Evolutionary conservation across 2,329 filamentous ascomycete genomes (phyloP).

Genomic region (Gliomastix tumulicola): DNA sequence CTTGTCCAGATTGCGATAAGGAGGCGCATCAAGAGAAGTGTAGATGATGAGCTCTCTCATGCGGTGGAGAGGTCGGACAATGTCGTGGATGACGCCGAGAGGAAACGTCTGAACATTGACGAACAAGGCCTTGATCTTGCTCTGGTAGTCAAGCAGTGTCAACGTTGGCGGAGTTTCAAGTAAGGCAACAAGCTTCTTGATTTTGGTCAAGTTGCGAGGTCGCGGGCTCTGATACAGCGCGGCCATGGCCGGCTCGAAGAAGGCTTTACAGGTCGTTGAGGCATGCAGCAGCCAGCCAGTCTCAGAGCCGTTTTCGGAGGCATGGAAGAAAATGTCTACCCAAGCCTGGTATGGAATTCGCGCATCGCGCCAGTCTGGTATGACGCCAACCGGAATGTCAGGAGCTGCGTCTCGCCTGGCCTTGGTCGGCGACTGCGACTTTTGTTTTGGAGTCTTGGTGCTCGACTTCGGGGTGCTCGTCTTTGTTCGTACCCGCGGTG

Average conservation of each 20-base stretch:
- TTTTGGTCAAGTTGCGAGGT: constrained; percentile 40
- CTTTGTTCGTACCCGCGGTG: no score
- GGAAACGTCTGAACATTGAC: constrained; percentile 63
- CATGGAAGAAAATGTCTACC: constrained; percentile 61
- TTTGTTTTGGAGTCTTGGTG: constrained; percentile 1
- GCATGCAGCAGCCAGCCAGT: constrained; percentile 59
- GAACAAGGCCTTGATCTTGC: constrained; percentile 63
- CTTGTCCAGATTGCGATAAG: constrained; percentile 51
- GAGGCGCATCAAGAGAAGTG: constrained; percentile 61
- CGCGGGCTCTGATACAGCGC: constrained; percentile 66
- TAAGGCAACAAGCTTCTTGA: constrained; percentile 37
- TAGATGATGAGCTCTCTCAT: constrained; percentile 66
- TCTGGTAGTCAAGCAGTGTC: constrained; percentile 56
- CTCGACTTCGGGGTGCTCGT: no score
- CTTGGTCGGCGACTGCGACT: background rate
- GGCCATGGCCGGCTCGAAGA: constrained; percentile 66
- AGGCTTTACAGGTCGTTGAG: constrained; percentile 55
- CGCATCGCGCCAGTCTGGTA: constrained; percentile 46
- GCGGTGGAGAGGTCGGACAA: constrained; percentile 60
- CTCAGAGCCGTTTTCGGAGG: constrained; percentile 42
- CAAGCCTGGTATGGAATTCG: constrained; percentile 62
- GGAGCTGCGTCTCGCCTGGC: no score
- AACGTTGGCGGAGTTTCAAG: constrained; percentile 45
- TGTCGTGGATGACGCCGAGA: constrained; percentile 28
- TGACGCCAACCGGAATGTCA: background rate